Evolutionary conservation across 108 stramenopile genomes (phyloP).

Genomic region (Cyclotella atomus): DNA sequence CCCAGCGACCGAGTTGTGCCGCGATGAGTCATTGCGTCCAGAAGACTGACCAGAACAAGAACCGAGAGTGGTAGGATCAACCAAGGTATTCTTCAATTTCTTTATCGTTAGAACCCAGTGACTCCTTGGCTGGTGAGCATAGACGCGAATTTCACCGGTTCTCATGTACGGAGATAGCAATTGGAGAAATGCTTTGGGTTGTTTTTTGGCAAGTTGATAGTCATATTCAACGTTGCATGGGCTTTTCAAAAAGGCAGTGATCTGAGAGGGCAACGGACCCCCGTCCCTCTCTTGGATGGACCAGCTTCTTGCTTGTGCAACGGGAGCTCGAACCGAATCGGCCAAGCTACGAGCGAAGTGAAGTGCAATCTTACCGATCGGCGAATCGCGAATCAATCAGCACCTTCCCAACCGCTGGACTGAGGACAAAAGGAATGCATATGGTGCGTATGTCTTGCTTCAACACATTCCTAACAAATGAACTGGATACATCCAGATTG

Average conservation of each 20-base stretch:
- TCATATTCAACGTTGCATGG: slow-evolving; percentile 14
- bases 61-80: not conserved
- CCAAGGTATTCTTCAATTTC: slow-evolving; percentile 9
- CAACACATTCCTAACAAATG: not conserved
- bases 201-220: slow-evolving; percentile 4
- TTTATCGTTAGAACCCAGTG: slow-evolving; percentile 13
- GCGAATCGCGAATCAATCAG: not conserved
- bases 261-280: not conserved
- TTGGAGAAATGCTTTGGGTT: not conserved
- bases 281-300: slow-evolving; percentile 4
- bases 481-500: not conserved
- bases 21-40: not conserved
- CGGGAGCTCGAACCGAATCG: not conserved
- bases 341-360: not conserved
- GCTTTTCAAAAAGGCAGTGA: not conserved
- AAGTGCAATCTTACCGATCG: not conserved
- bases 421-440: not conserved
- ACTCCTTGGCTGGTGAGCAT: slow-evolving; percentile 6
- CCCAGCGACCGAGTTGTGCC: not conserved
- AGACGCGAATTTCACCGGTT: not conserved
- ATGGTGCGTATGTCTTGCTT: not conserved
- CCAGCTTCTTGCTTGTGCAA: not conserved
- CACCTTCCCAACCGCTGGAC: not conserved
- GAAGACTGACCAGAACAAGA: not conserved
- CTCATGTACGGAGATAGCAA: not conserved